Base-by-base conservation (phyloP, 2,329 filamentous ascomycete genomes). In the Xylaria hypoxylon region DNA sequence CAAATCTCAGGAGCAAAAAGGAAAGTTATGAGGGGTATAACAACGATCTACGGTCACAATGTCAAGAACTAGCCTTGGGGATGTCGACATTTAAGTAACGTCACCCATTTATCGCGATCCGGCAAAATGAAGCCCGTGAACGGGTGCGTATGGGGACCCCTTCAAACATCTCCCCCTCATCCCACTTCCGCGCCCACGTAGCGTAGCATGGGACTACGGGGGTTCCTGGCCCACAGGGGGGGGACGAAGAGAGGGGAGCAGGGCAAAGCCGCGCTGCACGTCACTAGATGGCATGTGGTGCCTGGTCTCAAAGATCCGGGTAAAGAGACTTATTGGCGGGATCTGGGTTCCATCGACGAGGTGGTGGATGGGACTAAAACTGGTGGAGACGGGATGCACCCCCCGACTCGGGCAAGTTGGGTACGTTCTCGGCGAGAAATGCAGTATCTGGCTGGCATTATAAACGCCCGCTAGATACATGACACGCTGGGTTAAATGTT, bases 391-490 rank as follows among this genome's bases (percentile, higher is more conserved):
- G 57, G 47, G 10, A 6, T 19, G 11, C 13, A 26, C 42, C 15
- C 8, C 45, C 51, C 44, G 44, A 44, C 11, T 38, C 19, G 33
- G 59, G 48, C 24, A 47, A 47, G 24, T 26, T 44, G 35, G 31
- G 22, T 63, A 42, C 22, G 13, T 31, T 52, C 19, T 68, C 65
- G 68, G 55, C 68, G 68, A 70, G 68, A 70, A 62, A 31, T 57
- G 62, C 56, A 38, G 53, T 56, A 55, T 65, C 52, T n/a, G 24
- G 28, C 52, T n/a, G 24, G 28, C 13, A 5, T 22, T 19, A 15
- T 11, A 31, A 26, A 22, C 22, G 31, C 24, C 28, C 31, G 31
- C n/a, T 24, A 19, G 13, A 22, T 42, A 19, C 19, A 22, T 42
- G 15, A 59, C 55, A 22, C 22, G 13, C 55, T 58, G 48, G 17